A percentile compares a stretch with the other conserved stretches of the same genome.
Conservation (phyloP, 345 rosid genomes). For the Arabidopsis arenosa region DNA sequence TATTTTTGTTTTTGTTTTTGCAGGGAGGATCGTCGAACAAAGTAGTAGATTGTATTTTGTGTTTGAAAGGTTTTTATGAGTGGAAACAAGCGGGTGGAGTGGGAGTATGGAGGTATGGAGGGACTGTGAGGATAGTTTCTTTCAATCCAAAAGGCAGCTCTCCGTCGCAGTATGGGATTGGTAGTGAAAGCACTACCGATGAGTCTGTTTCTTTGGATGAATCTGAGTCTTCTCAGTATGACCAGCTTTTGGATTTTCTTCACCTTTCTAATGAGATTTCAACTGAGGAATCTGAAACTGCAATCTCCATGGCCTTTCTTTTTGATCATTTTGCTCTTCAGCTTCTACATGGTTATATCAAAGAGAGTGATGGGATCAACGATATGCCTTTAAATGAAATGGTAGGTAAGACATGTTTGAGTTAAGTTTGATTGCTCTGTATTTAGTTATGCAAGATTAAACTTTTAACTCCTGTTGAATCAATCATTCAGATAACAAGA, state of each 20-base stretch:
- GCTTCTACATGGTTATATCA: conserved; percentile 82
- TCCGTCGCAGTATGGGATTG: conserved; percentile 56
- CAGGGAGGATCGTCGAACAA: conserved; percentile 96
- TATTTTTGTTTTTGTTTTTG: background rate
- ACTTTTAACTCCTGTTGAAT: background rate
- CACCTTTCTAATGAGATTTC: conserved; percentile 83
- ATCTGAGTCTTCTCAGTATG: conserved; percentile 89
- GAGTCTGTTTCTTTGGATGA: conserved; percentile 84
- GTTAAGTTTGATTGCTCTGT: conserved; percentile 11
- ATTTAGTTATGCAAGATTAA: background rate
- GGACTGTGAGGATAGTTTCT: conserved; percentile 85
- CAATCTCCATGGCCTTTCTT: conserved; percentile 74
- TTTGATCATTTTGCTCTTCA: conserved; percentile 85
- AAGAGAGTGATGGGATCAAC: conserved; percentile 63
- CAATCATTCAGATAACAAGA: no score
- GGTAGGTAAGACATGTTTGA: conserved; percentile 74
- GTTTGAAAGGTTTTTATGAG: conserved; percentile 90
- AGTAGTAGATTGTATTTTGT: conserved; percentile 96
- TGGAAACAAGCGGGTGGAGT: conserved; percentile 96
- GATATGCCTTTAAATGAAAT: conserved; percentile 87
- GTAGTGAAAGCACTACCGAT: conserved; percentile 83
- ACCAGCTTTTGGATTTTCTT: conserved; percentile 82
- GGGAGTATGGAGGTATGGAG: conserved; percentile 98
- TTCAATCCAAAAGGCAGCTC: conserved; percentile 64
- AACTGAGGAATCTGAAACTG: conserved; percentile 76